Percentiles rank a stretch among this genome's conserved stretches.
phyloP scores from a whole-genome alignment of 768 basidiomycete genomes.

The Boletus patriciae region DNA sequence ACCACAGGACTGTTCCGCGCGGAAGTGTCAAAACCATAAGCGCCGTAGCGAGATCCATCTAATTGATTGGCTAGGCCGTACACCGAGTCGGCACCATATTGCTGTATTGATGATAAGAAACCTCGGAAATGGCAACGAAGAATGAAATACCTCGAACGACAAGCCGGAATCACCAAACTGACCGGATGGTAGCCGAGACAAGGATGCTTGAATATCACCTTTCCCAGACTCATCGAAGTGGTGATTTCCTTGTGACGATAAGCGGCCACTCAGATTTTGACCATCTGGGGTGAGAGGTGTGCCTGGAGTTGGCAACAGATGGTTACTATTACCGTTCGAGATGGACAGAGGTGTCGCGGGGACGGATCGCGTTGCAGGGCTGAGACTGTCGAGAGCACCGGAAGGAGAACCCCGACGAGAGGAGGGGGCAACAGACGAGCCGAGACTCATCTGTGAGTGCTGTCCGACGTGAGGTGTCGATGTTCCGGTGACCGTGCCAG shows the following conservation, averaged over 20 bases:
- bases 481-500: conserved; percentile 53
- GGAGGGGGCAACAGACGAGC: conserved; percentile 38
- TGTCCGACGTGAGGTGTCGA: conserved; percentile 66
- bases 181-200: conserved; percentile 62
- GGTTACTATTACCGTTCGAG: conserved; percentile 44
- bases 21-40: conserved; percentile 56
- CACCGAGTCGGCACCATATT: conserved; percentile 59
- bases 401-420: conserved; percentile 79
- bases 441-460: conserved; percentile 50
- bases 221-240: conserved; percentile 52
- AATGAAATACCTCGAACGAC: conserved; percentile 53
- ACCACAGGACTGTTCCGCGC: conserved; percentile 37
- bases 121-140: background rate
- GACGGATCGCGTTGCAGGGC: conserved; percentile 70
- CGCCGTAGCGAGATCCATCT: conserved; percentile 53
- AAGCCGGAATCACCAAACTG: conserved; percentile 58
- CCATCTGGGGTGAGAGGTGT: conserved; percentile 62
- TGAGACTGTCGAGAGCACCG: conserved; percentile 58
- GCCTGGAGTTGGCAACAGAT: conserved; percentile 62
- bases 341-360: conserved; percentile 74
- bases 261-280: conserved; percentile 61
- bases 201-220: conserved; percentile 65
- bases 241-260: conserved; percentile 47
- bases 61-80: conserved; percentile 48
- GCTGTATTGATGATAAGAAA: conserved; percentile 29